A percentile compares a stretch with the other conserved stretches of the same genome.
phyloP scores from a whole-genome alignment of 2,329 filamentous ascomycete genomes.

The Hypocrella siamensis region DNA sequence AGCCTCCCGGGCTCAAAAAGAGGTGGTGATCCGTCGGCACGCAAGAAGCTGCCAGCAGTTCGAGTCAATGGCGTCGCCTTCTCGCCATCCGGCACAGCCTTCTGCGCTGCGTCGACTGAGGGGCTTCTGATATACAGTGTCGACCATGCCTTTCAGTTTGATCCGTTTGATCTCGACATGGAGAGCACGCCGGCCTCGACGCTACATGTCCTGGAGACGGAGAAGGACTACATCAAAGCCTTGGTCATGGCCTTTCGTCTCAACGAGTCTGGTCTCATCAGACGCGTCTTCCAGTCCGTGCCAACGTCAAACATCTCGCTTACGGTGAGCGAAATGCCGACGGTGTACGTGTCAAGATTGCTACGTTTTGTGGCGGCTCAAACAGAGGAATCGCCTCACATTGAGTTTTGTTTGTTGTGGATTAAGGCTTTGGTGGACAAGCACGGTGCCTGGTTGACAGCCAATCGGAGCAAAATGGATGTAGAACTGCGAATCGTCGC shows the following conservation, averaged over 20 bases:
- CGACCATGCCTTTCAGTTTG: constrained; percentile 71
- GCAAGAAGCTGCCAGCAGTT: constrained; percentile 66
- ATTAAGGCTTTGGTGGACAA: constrained; percentile 67
- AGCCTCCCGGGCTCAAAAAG: constrained; percentile 75
- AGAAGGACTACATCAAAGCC: constrained; percentile 77
- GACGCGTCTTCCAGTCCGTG: constrained; percentile 71
- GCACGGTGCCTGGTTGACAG: constrained; percentile 74
- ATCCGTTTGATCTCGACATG: constrained; percentile 91
- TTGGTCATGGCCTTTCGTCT: constrained; percentile 95
- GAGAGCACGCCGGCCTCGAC: constrained; percentile 82
- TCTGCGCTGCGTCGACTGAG: constrained; percentile 91
- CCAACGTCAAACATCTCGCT: constrained; percentile 61
- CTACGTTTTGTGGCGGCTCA: constrained; percentile 79
- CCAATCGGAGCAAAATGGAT: constrained; percentile 64
- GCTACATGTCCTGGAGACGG: constrained; percentile 47
- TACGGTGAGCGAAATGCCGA: constrained; percentile 64
- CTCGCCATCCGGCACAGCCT: constrained; percentile 73
- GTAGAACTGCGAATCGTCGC: constrained; percentile 73
- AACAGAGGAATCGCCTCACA: constrained; percentile 77
- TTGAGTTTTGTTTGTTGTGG: constrained; percentile 92
- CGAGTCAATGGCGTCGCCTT: constrained; percentile 76
- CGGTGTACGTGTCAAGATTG: constrained; percentile 72
- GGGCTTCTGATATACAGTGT: constrained; percentile 87
- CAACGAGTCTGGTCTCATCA: constrained; percentile 70
- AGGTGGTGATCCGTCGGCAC: constrained; percentile 63